Evolutionary conservation across 1,284 basidiomycete species (phyloP).

Genomic region (Boletus sp.): DNA sequence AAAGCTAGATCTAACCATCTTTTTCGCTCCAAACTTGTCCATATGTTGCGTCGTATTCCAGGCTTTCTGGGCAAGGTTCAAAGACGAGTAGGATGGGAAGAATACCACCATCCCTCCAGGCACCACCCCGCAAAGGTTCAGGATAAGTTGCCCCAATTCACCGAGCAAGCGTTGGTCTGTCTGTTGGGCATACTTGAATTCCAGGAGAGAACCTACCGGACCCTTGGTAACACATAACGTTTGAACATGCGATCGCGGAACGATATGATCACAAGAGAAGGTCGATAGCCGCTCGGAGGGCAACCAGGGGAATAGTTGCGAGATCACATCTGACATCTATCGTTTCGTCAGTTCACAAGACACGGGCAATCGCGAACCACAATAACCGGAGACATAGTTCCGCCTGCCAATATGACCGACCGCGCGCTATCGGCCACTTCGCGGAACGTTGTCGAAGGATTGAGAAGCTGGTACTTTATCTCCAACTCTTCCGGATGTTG

Average conservation of each 20-base stretch:
- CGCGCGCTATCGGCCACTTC: constrained; percentile 80
- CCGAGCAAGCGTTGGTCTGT: constrained; percentile 68
- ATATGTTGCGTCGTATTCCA: constrained; percentile 71
- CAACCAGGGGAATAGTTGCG: constrained; percentile 78
- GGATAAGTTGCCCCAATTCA: constrained; percentile 82
- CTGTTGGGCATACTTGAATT: constrained; percentile 82
- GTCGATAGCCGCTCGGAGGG: constrained; percentile 62
- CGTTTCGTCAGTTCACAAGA: constrained; percentile 8
- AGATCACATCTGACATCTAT: constrained; percentile 86
- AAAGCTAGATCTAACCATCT: constrained; percentile 47
- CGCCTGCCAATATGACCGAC: constrained; percentile 87
- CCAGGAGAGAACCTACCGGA: constrained; percentile 73
- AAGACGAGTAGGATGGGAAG: constrained; percentile 88
- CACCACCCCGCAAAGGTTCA: constrained; percentile 77
- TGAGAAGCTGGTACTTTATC: constrained; percentile 93
- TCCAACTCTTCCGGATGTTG: constrained; percentile 49
- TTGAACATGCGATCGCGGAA: constrained; percentile 78
- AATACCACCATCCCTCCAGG: constrained; percentile 93
- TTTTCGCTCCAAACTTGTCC: constrained; percentile 66
- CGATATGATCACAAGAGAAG: constrained; percentile 93
- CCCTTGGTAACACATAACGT: constrained; percentile 78
- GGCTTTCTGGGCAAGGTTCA: constrained; percentile 62
- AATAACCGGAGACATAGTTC: constrained; percentile 94
- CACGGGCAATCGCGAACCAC: constrained; percentile 11
- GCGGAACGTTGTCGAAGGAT: constrained; percentile 85